Evolutionary conservation across 1,284 basidiomycete species (phyloP).

Genomic region (Chondrostereum purpureum): DNA sequence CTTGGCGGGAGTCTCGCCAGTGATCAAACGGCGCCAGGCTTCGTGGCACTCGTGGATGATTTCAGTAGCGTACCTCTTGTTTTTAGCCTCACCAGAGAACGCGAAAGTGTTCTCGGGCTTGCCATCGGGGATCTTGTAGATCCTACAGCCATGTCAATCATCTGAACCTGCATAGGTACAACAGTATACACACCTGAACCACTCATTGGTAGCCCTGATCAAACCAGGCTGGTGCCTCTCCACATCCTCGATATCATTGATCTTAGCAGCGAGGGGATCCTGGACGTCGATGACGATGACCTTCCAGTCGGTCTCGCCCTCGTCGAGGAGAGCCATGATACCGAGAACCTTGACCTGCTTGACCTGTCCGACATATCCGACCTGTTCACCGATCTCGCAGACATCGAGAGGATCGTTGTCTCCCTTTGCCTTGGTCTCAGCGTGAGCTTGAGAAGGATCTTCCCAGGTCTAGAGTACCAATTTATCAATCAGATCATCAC

Average conservation of each 20-base stretch:
- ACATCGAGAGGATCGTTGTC: constrained; percentile 99
- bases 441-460: constrained; percentile 82
- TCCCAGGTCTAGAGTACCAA: constrained; percentile 83
- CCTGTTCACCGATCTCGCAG: constrained; percentile 99
- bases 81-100: constrained; percentile 99
- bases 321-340: constrained; percentile 98
- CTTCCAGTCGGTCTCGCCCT: constrained; percentile 99
- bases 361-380: constrained; percentile 95
- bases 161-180: constrained; percentile 2
- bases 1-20: constrained; percentile 72
- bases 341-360: constrained; percentile 99
- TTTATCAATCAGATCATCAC: neutral
- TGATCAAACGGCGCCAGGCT: constrained; percentile 93
- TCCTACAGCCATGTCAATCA: constrained; percentile 39
- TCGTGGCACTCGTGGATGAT: constrained; percentile 99
- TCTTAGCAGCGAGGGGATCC: constrained; percentile 92
- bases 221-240: constrained; percentile 97
- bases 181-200: constrained; percentile 69
- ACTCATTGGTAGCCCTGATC: constrained; percentile 94
- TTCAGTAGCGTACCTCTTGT: constrained; percentile 98
- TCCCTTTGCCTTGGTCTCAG: constrained; percentile 98
- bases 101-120: constrained; percentile 99
- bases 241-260: constrained; percentile 99
- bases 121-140: constrained; percentile 98
- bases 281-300: constrained; percentile 96